A percentile compares a stretch with the other conserved stretches of the same genome.
Conservation (phyloP, 2,329 filamentous ascomycete species). For the Phaeosphaeriaceae sp. region DNA sequence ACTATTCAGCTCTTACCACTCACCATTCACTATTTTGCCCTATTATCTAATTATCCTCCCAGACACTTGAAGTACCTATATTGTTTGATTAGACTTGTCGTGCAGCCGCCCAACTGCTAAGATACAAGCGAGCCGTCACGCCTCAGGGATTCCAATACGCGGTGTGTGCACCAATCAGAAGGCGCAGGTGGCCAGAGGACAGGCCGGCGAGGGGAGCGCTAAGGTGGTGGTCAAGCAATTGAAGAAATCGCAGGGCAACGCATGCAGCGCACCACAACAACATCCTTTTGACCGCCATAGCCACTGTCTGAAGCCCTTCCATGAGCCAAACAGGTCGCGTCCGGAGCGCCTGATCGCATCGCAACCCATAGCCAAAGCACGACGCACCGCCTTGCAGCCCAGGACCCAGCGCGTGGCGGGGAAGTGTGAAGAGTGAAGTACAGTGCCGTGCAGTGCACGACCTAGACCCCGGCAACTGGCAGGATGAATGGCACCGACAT, state of each 20-base stretch:
- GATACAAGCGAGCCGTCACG: conserved; percentile 11
- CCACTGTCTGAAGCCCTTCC: conserved; percentile 12
- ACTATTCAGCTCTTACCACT: too few relatives aligned
- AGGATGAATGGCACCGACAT: conserved; percentile 68
- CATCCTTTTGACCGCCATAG: conserved; percentile 22
- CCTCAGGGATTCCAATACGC: conserved; percentile 24
- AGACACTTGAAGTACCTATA: too few relatives aligned
- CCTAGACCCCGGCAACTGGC: conserved; percentile 4
- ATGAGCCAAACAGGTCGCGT: conserved; percentile 40
- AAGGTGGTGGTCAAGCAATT: conserved; percentile 43
- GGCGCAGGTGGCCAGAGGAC: conserved; percentile 14
- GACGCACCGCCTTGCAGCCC: background rate
- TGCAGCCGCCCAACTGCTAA: background rate
- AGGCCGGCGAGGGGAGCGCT: conserved; percentile 43
- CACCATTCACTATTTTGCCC: background rate
- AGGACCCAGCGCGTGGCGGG: conserved; percentile 37
- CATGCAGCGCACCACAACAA: conserved; percentile 26
- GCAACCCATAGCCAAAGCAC: background rate
- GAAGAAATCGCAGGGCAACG: conserved; percentile 34
- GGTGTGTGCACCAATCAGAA: conserved; percentile 36
- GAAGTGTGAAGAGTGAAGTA: conserved; percentile 12
- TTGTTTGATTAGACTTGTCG: too few relatives aligned
- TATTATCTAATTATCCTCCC: too few relatives aligned
- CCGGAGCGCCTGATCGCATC: conserved; percentile 35
- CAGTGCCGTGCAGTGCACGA: conserved; percentile 30